Conservation (phyloP, 345 rosid genomes). For the Moricandia arvensis region DNA sequence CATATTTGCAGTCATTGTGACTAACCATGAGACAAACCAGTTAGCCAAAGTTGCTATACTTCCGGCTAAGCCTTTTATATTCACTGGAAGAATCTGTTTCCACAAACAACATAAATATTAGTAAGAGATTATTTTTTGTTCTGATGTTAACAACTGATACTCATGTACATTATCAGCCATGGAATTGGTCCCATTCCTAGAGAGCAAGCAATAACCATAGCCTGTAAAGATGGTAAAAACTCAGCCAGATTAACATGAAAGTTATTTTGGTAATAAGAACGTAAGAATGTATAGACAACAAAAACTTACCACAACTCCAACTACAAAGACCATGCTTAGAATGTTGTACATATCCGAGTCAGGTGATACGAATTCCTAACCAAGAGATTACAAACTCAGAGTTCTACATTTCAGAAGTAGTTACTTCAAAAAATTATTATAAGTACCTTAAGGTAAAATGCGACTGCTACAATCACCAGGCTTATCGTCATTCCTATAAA, state of each 20-base stretch:
- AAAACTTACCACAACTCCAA: constrained; percentile 83
- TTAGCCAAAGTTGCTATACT: constrained; percentile 84
- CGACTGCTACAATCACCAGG: constrained; percentile 60
- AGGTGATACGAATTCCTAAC: constrained; percentile 40
- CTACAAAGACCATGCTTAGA: constrained; percentile 69
- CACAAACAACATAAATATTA: background rate
- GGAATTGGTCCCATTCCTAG: constrained; percentile 83
- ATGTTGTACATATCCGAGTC: no score
- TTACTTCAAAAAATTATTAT: background rate
- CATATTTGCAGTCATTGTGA: no score
- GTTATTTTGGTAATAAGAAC: background rate
- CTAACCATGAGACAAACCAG: constrained; percentile 71
- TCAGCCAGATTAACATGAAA: background rate
- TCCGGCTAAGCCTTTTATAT: constrained; percentile 90
- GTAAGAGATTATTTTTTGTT: background rate
- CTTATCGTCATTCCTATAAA: constrained; percentile 78
- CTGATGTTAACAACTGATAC: background rate
- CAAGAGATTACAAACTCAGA: constrained; percentile 18
- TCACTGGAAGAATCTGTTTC: constrained; percentile 86
- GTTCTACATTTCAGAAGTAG: constrained; percentile 2
- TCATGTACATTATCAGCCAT: constrained; percentile 81
- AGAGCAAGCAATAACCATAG: constrained; percentile 41
- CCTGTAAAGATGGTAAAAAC: constrained; percentile 39
- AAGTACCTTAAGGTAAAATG: constrained; percentile 66
- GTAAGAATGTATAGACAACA: background rate